phyloP scores from a whole-genome alignment of 768 basidiomycete species.

The Podaxis rugospora region DNA sequence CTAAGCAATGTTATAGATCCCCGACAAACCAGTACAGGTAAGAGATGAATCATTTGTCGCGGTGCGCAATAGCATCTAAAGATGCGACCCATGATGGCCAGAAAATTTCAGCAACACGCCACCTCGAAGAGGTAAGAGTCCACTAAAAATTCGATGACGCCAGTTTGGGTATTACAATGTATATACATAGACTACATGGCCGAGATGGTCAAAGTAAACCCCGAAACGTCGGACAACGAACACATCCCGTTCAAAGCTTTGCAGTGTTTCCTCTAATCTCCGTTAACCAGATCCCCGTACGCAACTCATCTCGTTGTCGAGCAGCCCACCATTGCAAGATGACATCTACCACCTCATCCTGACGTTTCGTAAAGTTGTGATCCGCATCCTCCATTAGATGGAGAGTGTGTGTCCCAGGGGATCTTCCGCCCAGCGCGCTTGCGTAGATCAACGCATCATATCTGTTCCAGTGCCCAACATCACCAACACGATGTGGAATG shows the following conservation, averaged over 20 bases:
- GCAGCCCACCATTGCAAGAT: slow-evolving; percentile 67
- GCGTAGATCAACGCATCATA: slow-evolving; percentile 73
- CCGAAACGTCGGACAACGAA: not conserved
- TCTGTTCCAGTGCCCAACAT: slow-evolving; percentile 27
- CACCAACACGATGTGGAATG: not conserved
- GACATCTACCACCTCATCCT: slow-evolving; percentile 62
- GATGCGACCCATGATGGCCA: too few relatives aligned
- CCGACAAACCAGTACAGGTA: not conserved
- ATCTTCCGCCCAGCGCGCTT: slow-evolving; percentile 48
- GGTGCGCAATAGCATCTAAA: too few relatives aligned
- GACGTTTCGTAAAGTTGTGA: slow-evolving; percentile 71
- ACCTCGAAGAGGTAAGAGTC: too few relatives aligned
- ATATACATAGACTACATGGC: not conserved
- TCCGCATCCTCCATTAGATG: slow-evolving; percentile 71
- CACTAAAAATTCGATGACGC: not conserved
- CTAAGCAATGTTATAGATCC: not conserved
- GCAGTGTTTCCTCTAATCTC: slow-evolving; percentile 33
- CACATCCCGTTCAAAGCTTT: slow-evolving; percentile 19
- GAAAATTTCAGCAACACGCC: too few relatives aligned
- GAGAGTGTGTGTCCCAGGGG: slow-evolving; percentile 66
- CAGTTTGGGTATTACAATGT: not conserved
- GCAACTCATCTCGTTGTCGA: slow-evolving; percentile 40
- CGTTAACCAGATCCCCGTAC: slow-evolving; percentile 61
- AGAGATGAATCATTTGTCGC: not conserved
- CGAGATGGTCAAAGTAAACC: not conserved